These are phyloP conservation scores for Hypoxylon sp. DNA, from an alignment of 2,329 filamentous ascomycete species.

Conservation along the genomic window DNA sequence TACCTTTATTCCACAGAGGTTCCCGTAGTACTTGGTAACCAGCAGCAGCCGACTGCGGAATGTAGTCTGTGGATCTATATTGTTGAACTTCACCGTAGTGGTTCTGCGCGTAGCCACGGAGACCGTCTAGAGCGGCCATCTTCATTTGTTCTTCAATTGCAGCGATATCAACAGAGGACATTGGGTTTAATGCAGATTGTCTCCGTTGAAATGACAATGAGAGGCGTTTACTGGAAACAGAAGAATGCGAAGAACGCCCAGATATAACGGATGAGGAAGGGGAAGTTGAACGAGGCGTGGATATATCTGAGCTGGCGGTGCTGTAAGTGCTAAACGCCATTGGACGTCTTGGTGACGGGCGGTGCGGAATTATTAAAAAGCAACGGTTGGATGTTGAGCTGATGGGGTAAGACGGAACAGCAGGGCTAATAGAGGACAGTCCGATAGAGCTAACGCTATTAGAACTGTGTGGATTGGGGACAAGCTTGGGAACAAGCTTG, in stretches of 20 bases:
- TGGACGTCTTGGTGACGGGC: slow-evolving; percentile 51
- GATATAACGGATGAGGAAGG: slow-evolving; percentile 65
- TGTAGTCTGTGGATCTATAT: slow-evolving; percentile 66
- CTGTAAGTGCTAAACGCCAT: slow-evolving; percentile 65
- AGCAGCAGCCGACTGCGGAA: slow-evolving; percentile 65
- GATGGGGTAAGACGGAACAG: slow-evolving; percentile 44
- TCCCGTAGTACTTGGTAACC: slow-evolving; percentile 74
- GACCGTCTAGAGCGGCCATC: slow-evolving; percentile 71
- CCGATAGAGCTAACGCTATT: slow-evolving; percentile 39
- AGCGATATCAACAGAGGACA: slow-evolving; percentile 69
- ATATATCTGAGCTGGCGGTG: slow-evolving; percentile 65
- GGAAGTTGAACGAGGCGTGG: slow-evolving; percentile 69
- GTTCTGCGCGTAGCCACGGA: slow-evolving; percentile 72
- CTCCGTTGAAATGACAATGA: slow-evolving; percentile 66
- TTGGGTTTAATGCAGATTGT: slow-evolving; percentile 68
- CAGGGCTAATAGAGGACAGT: slow-evolving; percentile 42
- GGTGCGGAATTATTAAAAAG: slow-evolving; percentile 46
- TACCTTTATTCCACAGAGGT: slow-evolving; percentile 77
- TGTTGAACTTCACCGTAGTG: slow-evolving; percentile 71
- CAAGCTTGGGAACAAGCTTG: no score
- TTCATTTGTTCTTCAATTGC: slow-evolving; percentile 73
- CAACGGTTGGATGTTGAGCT: slow-evolving; percentile 44
- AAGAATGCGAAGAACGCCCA: slow-evolving; percentile 64
- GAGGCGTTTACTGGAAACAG: slow-evolving; percentile 67
- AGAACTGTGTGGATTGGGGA: slow-evolving; percentile 27